phyloP scores from a whole-genome alignment of 768 basidiomycete species.

The Jaapia argillacea region DNA sequence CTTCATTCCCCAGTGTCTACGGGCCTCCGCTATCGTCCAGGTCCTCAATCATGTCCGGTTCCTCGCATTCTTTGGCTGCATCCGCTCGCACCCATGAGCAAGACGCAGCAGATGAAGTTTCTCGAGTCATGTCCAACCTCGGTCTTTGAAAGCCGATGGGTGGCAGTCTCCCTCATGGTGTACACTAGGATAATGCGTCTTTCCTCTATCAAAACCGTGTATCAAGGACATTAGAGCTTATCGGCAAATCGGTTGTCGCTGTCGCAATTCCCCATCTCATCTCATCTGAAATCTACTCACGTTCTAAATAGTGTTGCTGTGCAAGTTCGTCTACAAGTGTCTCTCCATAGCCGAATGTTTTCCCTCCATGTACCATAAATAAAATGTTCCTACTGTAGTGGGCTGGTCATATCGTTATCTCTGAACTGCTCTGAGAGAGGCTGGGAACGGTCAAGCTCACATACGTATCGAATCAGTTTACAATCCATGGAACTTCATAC shows the following conservation, averaged over 20 bases:
- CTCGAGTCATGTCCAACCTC: conserved; percentile 29
- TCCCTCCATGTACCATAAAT: conserved; percentile 28
- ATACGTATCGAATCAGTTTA: conserved; percentile 30
- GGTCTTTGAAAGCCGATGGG: conserved; percentile 20
- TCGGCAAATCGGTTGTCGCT: neutral
- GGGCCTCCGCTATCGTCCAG: conserved; percentile 44
- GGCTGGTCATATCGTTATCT: conserved; percentile 53
- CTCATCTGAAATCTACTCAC: neutral
- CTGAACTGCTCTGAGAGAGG: conserved; percentile 9
- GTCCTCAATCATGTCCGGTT: conserved; percentile 19
- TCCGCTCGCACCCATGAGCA: conserved; percentile 33
- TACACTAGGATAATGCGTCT: no score
- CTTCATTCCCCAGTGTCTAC: conserved; percentile 81
- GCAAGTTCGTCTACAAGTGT: conserved; percentile 5
- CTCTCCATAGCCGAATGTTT: neutral
- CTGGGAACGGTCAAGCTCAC: conserved; percentile 5
- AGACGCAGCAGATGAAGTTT: conserved; percentile 30
- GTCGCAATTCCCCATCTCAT: neutral
- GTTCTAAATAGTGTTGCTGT: neutral
- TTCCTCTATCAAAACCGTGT: no score
- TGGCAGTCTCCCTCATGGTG: neutral
- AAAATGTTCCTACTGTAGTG: conserved; percentile 41
- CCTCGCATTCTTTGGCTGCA: conserved; percentile 15
- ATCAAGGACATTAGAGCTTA: neutral
- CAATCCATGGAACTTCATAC: conserved; percentile 89